Evolutionary conservation across 1,284 basidiomycete genomes (phyloP).

Genomic region (Entoloma clypeatum): DNA sequence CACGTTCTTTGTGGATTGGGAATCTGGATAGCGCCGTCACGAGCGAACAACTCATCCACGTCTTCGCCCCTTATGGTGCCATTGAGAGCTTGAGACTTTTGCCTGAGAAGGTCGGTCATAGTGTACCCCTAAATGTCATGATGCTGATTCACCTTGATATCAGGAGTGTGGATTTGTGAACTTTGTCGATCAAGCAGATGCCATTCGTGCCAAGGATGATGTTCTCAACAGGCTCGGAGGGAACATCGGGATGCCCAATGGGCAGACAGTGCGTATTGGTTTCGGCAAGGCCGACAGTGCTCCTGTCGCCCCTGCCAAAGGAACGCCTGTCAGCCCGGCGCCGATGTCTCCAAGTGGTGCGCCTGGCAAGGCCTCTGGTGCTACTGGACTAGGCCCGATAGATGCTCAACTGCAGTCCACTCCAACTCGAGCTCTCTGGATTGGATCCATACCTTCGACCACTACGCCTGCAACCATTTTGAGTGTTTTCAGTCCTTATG

Average conservation of each 20-base stretch:
- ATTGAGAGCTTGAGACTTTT: conserved; percentile 93
- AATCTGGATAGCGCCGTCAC: conserved; percentile 93
- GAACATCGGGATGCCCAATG: conserved; percentile 89
- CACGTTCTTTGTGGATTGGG: conserved; percentile 95
- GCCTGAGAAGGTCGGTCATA: conserved; percentile 82
- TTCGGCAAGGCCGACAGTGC: conserved; percentile 97
- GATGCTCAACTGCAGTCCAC: conserved; percentile 82
- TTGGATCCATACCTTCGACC: conserved; percentile 90
- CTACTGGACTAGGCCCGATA: conserved; percentile 57
- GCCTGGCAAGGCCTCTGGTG: conserved; percentile 44
- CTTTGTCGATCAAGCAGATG: conserved; percentile 92
- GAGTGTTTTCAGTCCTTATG: conserved; percentile 93
- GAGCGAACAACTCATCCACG: conserved; percentile 90
- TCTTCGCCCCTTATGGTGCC: conserved; percentile 94
- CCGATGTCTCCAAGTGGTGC: conserved; percentile 58
- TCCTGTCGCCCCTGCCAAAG: conserved; percentile 81
- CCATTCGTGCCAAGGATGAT: conserved; percentile 94
- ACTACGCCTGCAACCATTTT: conserved; percentile 92
- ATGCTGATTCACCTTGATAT: conserved; percentile 8
- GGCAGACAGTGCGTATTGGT: conserved; percentile 92
- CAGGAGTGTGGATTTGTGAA: conserved; percentile 99
- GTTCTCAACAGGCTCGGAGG: conserved; percentile 92
- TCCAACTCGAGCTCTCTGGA: conserved; percentile 92
- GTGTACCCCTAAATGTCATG: conserved; percentile 7
- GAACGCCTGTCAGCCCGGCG: conserved; percentile 57